Base-by-base conservation (phyloP, 2,329 filamentous ascomycete species). In the Cladophialophora chaetospira region DNA sequence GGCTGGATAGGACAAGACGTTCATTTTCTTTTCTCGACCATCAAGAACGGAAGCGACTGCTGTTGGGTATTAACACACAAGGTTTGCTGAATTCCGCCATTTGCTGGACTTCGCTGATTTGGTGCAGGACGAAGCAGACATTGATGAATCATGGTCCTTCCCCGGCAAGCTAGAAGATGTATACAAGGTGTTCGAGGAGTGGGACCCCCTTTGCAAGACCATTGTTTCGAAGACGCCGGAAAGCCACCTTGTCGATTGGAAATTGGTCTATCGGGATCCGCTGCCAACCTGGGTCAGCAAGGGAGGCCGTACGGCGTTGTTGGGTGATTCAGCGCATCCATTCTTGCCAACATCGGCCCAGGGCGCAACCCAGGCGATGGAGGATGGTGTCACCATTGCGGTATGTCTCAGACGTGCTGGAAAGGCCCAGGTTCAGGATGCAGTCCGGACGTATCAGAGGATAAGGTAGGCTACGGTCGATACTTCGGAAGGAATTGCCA, bases 291-390 rank as follows among this genome's bases (percentile, higher is more conserved):
- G 57, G 55, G 73, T 71, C 56, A 81, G 75, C 67, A 68, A 72
- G 2, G 65, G 66, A 3, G 69, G 71, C 13, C 70, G 76, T 8
- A 75, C 78, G 45, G 70, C 77, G 17, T 66, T 80, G 3, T 73
- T 82, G 25, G 79, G 79, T 5, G 78, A 81, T 62, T 72, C 78
- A 1, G 79, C 79, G 8, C 79, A 82, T 62, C 74, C 77, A 1
- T 78, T 79, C 64, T 70, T 80, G 4, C 78, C 78, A 0, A 77
- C 76, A 1, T 75, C 73, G 5, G 75, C 77, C 13, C 75, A 79
- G 61, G 78, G 79, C 6, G 78, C 75, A 0, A 76, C 74, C 13
- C 76, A 79, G 64, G 75, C 76, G 0, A 76, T 81, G 66, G 78
- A 81, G 65, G 79, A 81, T 65, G 78, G 75, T 3, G 74, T 77